Base-by-base conservation (phyloP, 164 flowering plant genomes). In the Macadamia integrifolia region DNA sequence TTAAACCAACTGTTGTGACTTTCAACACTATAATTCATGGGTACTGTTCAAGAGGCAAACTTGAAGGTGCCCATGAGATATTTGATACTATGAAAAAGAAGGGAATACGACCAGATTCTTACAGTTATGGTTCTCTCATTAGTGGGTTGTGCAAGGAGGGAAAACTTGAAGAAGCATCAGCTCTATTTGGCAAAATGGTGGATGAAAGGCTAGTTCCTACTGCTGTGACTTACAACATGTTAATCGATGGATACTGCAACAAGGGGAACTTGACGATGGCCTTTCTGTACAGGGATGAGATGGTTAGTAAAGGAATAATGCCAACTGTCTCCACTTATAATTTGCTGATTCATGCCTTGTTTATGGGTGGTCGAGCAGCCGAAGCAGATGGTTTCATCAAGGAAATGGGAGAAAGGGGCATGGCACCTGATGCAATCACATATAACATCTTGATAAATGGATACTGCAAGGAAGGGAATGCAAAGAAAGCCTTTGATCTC, bases 371-470 rank as follows among this genome's bases (percentile, higher is more conserved):
- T 9, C 80, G 58, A 72, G 74, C 76, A 60, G 70, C 15, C 14
- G 83, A 83, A 70, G 89, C 83, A 44, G 85, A 89, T 43, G 66
- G 29, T 50, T 61, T 89, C 91, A 65, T 86, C 3, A 75, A 80
- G 76, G 95, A 93, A 72, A 89, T 89, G 92, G 67, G 58, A 57
- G 78, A 72, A 49, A 83, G 78, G 68, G 84, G 79, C 1, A 29
- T 89, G 18, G 60, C 12, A 59, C 82, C 82, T 17, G 91, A 93
- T 79, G 75, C 65, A 15, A 71, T 93, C 29, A 93, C 97, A 6
- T 93, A 86, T 72, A 90, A 90, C 81, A 89, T 86, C 61, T 70
- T 90, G 81, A 88, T 93, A 49, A 89, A 87, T 75, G 90, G 96
- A 53, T 84, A 85, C 66, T 85, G 91, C 74, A 82, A 79, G 72